Base-by-base conservation (phyloP, 2,329 filamentous ascomycete species). In the Sarocladiaceae sp. region DNA sequence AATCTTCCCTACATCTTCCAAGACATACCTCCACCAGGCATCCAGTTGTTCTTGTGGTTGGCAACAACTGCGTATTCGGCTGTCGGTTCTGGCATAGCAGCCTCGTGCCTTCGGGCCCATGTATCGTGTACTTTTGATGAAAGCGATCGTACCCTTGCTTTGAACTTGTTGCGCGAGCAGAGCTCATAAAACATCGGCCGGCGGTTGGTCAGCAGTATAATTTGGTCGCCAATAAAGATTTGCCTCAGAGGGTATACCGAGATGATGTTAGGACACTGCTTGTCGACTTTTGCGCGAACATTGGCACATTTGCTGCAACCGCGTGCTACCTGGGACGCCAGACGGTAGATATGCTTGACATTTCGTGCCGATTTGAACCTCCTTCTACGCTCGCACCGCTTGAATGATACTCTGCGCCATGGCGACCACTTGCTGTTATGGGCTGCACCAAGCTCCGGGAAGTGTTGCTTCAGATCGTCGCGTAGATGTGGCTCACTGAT, bases 131-230 rank as follows among this genome's bases (percentile, higher is more conserved):
- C n/a, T n/a, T n/a, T n/a, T n/a, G n/a, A n/a, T n/a, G n/a, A n/a
- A n/a, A n/a, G n/a, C n/a, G n/a, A n/a, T n/a, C n/a, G n/a, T n/a
- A n/a, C n/a, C n/a, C n/a, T n/a, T n/a, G n/a, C n/a, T n/a, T n/a
- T n/a, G n/a, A n/a, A n/a, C n/a, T n/a, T n/a, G n/a, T n/a, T n/a
- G n/a, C n/a, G n/a, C n/a, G n/a, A 12, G 19, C 34, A 39, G 20
- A 24, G 26, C 7, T 15, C 12, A 15, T 21, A 39, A 16, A 39
- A 4, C 11, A 39, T 13, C 6, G 34, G 19, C n/a, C 20, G 19
- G 13, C 16, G 7, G 4, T 16, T n/a, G 45, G 69, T 68, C 50
- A 61, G 48, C 50, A 69, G 61, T 24, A 61, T 61, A 24, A 70
- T 48, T 49, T 69, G 57, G 4, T 66, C 54, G 10, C 53, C 60